Conservation (phyloP, 345 rosid genomes). For the Gossypium mustelinum region DNA sequence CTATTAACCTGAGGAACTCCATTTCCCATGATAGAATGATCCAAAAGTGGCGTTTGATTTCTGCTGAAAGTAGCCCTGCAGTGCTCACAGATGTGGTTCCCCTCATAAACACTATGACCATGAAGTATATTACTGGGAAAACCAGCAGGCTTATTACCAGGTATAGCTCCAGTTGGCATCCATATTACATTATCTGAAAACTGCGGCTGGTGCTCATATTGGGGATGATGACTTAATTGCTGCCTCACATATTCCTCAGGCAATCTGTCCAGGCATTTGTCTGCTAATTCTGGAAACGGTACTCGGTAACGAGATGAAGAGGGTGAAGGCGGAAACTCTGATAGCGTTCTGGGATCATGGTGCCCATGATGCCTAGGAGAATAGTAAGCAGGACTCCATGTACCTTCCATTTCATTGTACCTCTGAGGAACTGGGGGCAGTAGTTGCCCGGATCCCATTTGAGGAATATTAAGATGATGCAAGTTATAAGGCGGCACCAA, state of each 20-base stretch:
- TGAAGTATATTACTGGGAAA: constrained; percentile 68
- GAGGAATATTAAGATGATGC: constrained; percentile 50
- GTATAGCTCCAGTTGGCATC: constrained; percentile 62
- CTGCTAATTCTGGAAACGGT: constrained; percentile 62
- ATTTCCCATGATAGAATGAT: constrained; percentile 57
- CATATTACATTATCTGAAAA: constrained; percentile 60
- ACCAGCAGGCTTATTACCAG: constrained; percentile 65
- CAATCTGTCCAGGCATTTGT: constrained; percentile 55
- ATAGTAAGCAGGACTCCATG: constrained; percentile 71
- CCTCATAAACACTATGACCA: constrained; percentile 56
- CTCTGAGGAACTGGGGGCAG: constrained; percentile 52
- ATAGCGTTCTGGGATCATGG: constrained; percentile 58
- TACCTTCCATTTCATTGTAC: constrained; percentile 67
- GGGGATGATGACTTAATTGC: constrained; percentile 50
- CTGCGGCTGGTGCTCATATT: constrained; percentile 53
- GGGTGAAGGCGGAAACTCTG: constrained; percentile 76
- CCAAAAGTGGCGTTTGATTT: constrained; percentile 51
- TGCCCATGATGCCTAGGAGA: constrained; percentile 86
- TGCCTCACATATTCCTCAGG: constrained; percentile 69
- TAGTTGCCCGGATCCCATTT: constrained; percentile 32
- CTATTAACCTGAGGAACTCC: constrained; percentile 43
- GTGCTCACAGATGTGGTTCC: constrained; percentile 59
- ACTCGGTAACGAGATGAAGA: constrained; percentile 62
- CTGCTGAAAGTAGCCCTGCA: constrained; percentile 49
- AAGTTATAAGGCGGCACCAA: constrained; percentile 49